Evolutionary conservation across 805 yeast genomes (phyloP).

Genomic region (Nadsonia fulvescens): DNA sequence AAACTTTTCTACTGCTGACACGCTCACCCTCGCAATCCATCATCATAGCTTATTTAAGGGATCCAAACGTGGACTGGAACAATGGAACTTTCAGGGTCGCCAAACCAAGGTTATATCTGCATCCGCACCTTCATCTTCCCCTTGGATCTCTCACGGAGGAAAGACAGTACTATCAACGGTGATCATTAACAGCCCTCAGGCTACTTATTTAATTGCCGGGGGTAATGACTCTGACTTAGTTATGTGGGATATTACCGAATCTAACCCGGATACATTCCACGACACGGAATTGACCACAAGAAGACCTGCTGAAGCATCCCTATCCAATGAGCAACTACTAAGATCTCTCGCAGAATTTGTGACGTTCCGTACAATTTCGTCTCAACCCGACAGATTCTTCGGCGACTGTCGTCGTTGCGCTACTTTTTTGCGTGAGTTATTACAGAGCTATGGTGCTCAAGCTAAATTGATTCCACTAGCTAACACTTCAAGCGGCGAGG

Average conservation of each 20-base stretch:
- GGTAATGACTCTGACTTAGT: conserved; percentile 52
- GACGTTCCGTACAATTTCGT: conserved; percentile 61
- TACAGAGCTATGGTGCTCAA: conserved; percentile 45
- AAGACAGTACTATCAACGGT: conserved; percentile 47
- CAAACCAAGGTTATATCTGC: too few relatives aligned
- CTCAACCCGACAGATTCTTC: conserved; percentile 44
- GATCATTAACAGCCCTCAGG: conserved; percentile 25
- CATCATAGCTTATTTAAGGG: conserved; percentile 47
- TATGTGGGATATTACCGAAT: conserved; percentile 42
- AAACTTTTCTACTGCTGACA: conserved; percentile 13
- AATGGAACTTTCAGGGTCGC: conserved; percentile 33
- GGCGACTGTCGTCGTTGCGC: conserved; percentile 83
- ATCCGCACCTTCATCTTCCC: too few relatives aligned
- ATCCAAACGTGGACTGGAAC: conserved; percentile 30
- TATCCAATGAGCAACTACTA: conserved; percentile 46
- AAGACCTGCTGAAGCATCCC: conserved; percentile 9
- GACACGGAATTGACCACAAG: conserved; percentile 1
- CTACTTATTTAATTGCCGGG: conserved; percentile 41
- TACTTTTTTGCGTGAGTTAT: conserved; percentile 41
- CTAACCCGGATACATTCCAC: conserved; percentile 8
- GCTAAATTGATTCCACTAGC: conserved; percentile 55
- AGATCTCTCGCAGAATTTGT: conserved; percentile 43
- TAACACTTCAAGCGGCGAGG: too few relatives aligned
- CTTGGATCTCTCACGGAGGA: too few relatives aligned
- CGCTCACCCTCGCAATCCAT: conserved; percentile 37